A percentile compares a stretch with the other conserved stretches of the same genome.
These are phyloP conservation scores for Peronospora belbahrii DNA, from an alignment of 352 stramenopile genomes.

Conservation along the genomic window DNA sequence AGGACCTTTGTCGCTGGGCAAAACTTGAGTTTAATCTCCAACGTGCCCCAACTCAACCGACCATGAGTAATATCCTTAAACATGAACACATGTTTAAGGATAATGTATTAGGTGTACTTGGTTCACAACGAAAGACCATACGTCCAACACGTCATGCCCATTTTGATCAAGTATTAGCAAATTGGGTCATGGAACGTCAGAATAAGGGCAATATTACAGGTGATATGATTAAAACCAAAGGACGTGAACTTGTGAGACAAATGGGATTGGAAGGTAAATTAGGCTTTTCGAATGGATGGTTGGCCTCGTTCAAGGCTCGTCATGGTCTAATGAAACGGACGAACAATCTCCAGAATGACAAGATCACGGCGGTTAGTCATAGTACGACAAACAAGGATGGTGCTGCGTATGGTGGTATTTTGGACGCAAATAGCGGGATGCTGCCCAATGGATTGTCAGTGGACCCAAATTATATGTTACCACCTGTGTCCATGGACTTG, in stretches of 20 bases:
- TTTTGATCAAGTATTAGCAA: constrained; percentile 80
- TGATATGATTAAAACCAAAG: constrained; percentile 85
- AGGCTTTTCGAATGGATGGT: constrained; percentile 82
- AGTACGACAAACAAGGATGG: constrained; percentile 13
- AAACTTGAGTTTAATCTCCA: constrained; percentile 86
- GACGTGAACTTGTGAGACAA: constrained; percentile 71
- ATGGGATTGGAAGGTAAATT: constrained; percentile 78
- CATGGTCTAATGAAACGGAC: constrained; percentile 73
- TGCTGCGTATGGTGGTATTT: constrained; percentile 24
- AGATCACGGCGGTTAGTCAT: constrained; percentile 2
- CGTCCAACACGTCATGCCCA: constrained; percentile 63
- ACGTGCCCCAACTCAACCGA: constrained; percentile 72
- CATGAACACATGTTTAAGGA: constrained; percentile 84
- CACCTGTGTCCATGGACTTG: constrained; percentile 72
- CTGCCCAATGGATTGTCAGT: constrained; percentile 38
- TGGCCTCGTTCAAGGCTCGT: constrained; percentile 78
- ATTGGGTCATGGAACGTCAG: constrained; percentile 86
- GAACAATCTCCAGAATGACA: constrained; percentile 35
- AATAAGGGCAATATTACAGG: constrained; percentile 86
- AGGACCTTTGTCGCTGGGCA: constrained; percentile 81
- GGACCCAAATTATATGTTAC: constrained; percentile 72
- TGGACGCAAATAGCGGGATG: constrained; percentile 47
- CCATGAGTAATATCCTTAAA: constrained; percentile 84
- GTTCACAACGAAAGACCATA: constrained; percentile 78
- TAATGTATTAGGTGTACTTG: constrained; percentile 69